Base-by-base conservation (phyloP, 805 yeast species). In the Hanseniaspora guilliermondii region DNA sequence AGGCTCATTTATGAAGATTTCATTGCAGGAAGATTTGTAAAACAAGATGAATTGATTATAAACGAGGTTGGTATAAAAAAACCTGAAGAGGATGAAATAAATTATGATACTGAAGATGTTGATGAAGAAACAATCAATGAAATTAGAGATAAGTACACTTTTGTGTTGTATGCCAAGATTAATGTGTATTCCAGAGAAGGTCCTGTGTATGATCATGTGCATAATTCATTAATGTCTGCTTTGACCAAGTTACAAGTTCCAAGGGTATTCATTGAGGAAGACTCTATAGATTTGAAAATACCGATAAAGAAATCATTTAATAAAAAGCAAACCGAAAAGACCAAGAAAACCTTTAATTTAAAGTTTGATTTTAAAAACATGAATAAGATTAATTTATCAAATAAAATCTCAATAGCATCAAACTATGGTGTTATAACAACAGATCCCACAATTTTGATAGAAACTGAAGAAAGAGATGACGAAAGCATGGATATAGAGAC, bases 131-230 rank as follows among this genome's bases (percentile, higher is more conserved):
- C 60, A 19, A 62, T 66, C 32, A 64, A 61, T n/a, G 70, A 75
- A n/a, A 69, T 70, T 57, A 70, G 77, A 59, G 16, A 35, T 11
- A 68, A 68, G 33, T 79, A 77, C 71, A 69, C 76, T 47, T 73
- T 75, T 65, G 85, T 83, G 3, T 66, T 89, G 33, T 79, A 80
- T 62, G 89, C 91, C 3, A 79, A 80, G 60, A 72, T 87, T 40
- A 81, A 83, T 60, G 87, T 88, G 0, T 82, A 85, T 60, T 82
- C 91, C 48, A 76, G 93, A 56, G 74, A 86, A 1, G 95, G 95
- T 0, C 94, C 96, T 2, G 69, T 84, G 27, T 82, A 80, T 61
- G 96, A 88, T 62, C 67, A 83, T 11, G 82, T 85, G 47, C 83
- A 88, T 79, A 77, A 76, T 21, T 77, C 89, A 3, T 66, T 87